Percentiles rank a stretch among this genome's conserved stretches.
These are phyloP conservation scores for Gentiana dahurica DNA, from an alignment of 257 asterid species.

Conservation along the genomic window DNA sequence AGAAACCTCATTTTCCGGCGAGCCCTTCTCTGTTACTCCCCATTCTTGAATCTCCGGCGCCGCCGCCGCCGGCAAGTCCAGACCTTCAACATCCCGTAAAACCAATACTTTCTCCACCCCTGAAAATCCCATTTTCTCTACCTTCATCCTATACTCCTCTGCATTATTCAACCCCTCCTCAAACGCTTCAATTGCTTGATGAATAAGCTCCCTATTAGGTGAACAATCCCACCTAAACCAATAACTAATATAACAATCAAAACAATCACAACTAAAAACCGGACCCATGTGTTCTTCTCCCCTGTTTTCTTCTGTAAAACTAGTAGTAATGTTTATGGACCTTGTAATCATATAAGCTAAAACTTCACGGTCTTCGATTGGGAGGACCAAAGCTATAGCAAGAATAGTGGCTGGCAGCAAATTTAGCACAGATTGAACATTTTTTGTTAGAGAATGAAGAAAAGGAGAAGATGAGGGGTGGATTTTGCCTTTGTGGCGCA, in stretches of 20 bases:
- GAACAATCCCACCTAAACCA: not conserved
- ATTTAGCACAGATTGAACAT: constrained; percentile 1
- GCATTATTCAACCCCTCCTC: too few relatives aligned
- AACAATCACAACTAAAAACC: not conserved
- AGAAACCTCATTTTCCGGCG: constrained; percentile 4
- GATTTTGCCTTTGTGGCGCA: constrained; percentile 7
- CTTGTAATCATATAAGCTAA: constrained; percentile 61
- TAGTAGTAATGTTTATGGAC: constrained; percentile 37
- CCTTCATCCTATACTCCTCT: not conserved
- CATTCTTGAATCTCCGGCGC: constrained; percentile 10
- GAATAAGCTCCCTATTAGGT: not conserved
- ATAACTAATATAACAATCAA: not conserved
- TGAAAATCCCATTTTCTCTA: not conserved
- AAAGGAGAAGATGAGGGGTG: constrained; percentile 1
- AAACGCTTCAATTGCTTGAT: not conserved
- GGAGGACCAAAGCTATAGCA: constrained; percentile 33
- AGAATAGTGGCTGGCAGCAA: constrained; percentile 18
- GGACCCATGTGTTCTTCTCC: not conserved
- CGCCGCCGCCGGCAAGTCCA: too few relatives aligned
- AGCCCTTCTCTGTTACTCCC: not conserved
- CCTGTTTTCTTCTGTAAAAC: constrained; percentile 14
- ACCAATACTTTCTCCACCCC: too few relatives aligned
- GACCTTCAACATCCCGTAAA: not conserved
- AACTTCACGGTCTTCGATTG: constrained; percentile 50
- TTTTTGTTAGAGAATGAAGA: not conserved